phyloP scores from a whole-genome alignment of 345 rosid species.

The Eucalyptus erythrocorys region DNA sequence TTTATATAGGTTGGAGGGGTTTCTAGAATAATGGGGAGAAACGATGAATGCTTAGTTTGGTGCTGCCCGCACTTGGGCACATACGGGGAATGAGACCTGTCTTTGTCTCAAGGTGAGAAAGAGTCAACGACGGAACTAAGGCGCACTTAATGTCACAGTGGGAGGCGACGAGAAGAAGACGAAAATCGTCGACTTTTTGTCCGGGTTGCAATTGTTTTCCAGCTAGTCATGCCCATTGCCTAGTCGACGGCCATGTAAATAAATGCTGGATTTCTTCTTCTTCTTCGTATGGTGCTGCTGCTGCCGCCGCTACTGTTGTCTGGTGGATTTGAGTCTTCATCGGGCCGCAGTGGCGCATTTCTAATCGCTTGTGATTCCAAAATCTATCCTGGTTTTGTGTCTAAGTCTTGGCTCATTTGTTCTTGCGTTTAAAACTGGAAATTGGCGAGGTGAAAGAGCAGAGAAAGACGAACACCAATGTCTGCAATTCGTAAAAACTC shows the following conservation, averaged over 20 bases:
- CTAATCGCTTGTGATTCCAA: background rate
- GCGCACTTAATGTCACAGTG: background rate
- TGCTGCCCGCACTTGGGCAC: background rate
- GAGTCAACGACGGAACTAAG: background rate
- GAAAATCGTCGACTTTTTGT: background rate
- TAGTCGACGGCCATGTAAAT: background rate
- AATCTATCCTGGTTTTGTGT: background rate
- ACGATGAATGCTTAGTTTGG: background rate
- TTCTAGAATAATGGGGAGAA: background rate
- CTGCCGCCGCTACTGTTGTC: background rate
- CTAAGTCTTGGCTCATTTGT: background rate
- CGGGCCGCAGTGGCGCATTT: background rate
- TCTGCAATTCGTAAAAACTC: background rate
- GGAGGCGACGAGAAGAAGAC: background rate
- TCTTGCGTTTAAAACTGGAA: background rate
- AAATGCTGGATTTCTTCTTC: background rate
- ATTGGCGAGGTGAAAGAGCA: background rate
- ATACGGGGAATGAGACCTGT: background rate
- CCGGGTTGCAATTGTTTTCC: background rate
- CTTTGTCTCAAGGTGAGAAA: background rate
- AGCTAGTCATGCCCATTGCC: background rate
- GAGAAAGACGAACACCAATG: background rate
- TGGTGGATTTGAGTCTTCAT: background rate
- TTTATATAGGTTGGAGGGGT: background rate
- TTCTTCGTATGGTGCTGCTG: background rate